These are phyloP conservation scores for Sanghuangporus baumii DNA, from an alignment of 1,284 basidiomycete genomes.

Conservation along the genomic window DNA sequence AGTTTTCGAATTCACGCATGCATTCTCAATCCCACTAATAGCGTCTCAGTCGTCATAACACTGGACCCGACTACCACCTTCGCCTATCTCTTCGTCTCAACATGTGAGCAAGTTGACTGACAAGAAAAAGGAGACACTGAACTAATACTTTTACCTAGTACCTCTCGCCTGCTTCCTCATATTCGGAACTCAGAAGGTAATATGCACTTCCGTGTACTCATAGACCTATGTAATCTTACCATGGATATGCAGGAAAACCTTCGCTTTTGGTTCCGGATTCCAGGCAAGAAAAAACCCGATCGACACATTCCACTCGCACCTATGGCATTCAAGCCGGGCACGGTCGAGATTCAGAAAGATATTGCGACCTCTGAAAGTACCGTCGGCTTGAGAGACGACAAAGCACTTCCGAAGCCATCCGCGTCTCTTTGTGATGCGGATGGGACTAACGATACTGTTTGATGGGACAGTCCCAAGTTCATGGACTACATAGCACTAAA, in stretches of 20 bases:
- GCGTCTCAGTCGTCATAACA: conserved; percentile 9
- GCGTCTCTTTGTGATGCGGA: neutral
- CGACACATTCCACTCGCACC: neutral
- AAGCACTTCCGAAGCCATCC: neutral
- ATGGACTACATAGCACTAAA: too few relatives aligned
- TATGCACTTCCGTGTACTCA: neutral
- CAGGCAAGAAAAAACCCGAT: neutral
- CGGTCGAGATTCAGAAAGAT: neutral
- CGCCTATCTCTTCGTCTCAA: conserved; percentile 13
- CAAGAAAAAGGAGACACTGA: neutral
- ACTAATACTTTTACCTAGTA: conserved; percentile 1
- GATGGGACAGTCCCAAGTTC: neutral
- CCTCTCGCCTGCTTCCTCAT: conserved; percentile 15
- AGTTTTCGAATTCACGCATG: neutral
- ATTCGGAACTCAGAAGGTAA: conserved; percentile 16
- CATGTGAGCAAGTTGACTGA: conserved; percentile 4
- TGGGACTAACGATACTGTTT: neutral
- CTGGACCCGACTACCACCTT: conserved; percentile 5
- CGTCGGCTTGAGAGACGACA: neutral
- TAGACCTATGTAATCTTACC: neutral
- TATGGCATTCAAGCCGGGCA: conserved; percentile 9
- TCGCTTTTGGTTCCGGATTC: conserved; percentile 5
- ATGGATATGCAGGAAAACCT: conserved; percentile 11
- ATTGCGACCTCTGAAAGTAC: neutral
- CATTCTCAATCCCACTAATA: neutral